Conservation (phyloP, 2,329 filamentous ascomycete species). For the Talaromyces islandicus region DNA sequence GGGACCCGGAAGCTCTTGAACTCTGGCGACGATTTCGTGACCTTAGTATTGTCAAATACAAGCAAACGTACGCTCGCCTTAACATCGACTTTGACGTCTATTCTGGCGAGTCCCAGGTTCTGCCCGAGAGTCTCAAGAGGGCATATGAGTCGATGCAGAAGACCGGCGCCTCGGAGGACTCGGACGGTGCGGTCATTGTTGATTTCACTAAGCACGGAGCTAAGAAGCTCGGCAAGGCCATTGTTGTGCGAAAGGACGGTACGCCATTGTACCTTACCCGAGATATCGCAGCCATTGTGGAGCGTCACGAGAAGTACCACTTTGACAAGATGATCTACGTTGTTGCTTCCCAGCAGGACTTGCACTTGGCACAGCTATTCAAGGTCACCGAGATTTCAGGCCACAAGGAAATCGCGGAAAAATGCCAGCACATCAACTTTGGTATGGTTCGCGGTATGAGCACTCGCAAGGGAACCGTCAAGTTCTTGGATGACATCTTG, state of each 20-base stretch:
- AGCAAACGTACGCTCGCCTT: slow-evolving; percentile 56
- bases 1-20: slow-evolving; percentile 52
- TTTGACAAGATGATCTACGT: slow-evolving; percentile 67
- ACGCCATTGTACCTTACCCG: slow-evolving; percentile 64
- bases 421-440: slow-evolving; percentile 60
- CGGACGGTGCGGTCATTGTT: slow-evolving; percentile 61
- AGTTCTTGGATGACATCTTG: slow-evolving; percentile 68
- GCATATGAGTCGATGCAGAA: slow-evolving; percentile 56
- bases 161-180: slow-evolving; percentile 56
- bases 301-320: slow-evolving; percentile 56
- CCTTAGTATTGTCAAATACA: slow-evolving; percentile 59
- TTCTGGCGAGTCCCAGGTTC: slow-evolving; percentile 64
- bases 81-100: slow-evolving; percentile 63
- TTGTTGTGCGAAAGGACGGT: slow-evolving; percentile 62
- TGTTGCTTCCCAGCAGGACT: slow-evolving; percentile 58
- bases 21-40: slow-evolving; percentile 61
- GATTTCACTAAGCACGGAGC: slow-evolving; percentile 63
- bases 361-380: slow-evolving; percentile 60
- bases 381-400: slow-evolving; percentile 60
- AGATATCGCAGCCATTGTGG: slow-evolving; percentile 61
- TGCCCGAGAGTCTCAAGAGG: slow-evolving; percentile 55
- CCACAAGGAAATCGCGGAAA: slow-evolving; percentile 52
- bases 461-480: slow-evolving; percentile 64
- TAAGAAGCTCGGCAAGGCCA: slow-evolving; percentile 62
- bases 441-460: slow-evolving; percentile 63